Evolutionary conservation across 2,329 filamentous ascomycete genomes (phyloP), one percentile per base, ranked within the genome.

Genomic region (Sarocladium brachiariae): DNA sequence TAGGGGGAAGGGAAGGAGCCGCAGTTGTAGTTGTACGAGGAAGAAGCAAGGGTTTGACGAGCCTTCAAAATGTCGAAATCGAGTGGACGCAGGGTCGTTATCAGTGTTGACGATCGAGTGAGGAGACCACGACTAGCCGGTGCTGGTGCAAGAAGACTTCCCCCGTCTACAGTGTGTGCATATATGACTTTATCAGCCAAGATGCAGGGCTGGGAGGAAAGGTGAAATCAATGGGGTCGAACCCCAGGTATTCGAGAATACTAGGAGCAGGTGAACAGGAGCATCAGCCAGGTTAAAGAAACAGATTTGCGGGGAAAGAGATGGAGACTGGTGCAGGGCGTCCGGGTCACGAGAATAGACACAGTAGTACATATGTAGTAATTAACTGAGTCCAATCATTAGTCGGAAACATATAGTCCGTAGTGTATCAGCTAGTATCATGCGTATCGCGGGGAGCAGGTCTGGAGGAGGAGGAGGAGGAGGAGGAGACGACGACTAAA

Each of bases 321-420:
- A 4, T 33, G 43, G 43, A 31, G 43, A 16, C 14, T 43, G 39
- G 14, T 43, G 39, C 39, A 43, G 39, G 39, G 39, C 39, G 39
- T 43, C 23, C 6, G 21, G n/a, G 27, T 43, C 39, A 43, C 39
- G 39, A 43, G 39, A 43, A 16, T 43, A 11, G n/a, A 43, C n/a
- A n/a, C n/a, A n/a, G n/a, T n/a, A n/a, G n/a, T n/a, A n/a, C n/a
- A n/a, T n/a, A n/a, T n/a, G n/a, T 43, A 25, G 39, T 37, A n/a
- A 37, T 37, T n/a, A 37, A n/a, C 34, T 37, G 11, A 18, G 34
- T 6, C 11, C 34, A n/a, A n/a, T 30, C n/a, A n/a, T n/a, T n/a
- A n/a, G n/a, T n/a, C n/a, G n/a, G n/a, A n/a, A n/a, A n/a, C n/a
- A n/a, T n/a, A n/a, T n/a, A n/a, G n/a, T n/a, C n/a, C n/a, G n/a